Percentiles rank a stretch among this genome's conserved stretches.
These are phyloP conservation scores for Hypoxylon sp. DNA, from an alignment of 2,329 filamentous ascomycete species.

Conservation along the genomic window DNA sequence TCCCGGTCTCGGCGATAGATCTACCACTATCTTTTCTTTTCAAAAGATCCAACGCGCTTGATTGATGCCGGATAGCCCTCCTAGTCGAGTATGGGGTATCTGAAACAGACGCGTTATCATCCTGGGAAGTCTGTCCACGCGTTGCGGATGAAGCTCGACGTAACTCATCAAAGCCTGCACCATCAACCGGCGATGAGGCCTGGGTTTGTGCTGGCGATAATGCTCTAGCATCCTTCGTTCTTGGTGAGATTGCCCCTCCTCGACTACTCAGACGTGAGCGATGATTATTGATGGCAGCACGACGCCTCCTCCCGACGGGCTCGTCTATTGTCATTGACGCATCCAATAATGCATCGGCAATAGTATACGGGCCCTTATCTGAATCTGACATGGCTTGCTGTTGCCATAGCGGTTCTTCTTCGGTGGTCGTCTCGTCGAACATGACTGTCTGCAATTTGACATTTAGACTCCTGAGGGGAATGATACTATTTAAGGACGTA, in stretches of 20 bases:
- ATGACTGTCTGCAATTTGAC: constrained; percentile 91
- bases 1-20: constrained; percentile 71
- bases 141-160: constrained; percentile 57
- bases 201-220: constrained; percentile 49
- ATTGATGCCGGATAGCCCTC: constrained; percentile 68
- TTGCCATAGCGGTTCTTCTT: constrained; percentile 59
- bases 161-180: constrained; percentile 57
- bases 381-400: constrained; percentile 54
- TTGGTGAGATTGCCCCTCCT: constrained; percentile 57
- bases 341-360: constrained; percentile 91
- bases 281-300: constrained; percentile 67
- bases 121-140: constrained; percentile 49
- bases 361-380: constrained; percentile 75
- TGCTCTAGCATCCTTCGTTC: constrained; percentile 55
- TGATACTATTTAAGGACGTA: constrained; percentile 75
- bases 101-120: constrained; percentile 57
- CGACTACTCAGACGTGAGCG: constrained; percentile 61
- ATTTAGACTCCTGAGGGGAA: constrained; percentile 81
- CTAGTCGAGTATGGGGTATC: constrained; percentile 62
- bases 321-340: constrained; percentile 91
- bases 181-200: constrained; percentile 50
- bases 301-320: constrained; percentile 68
- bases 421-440: constrained; percentile 82
- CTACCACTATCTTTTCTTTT: constrained; percentile 73
- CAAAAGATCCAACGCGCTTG: constrained; percentile 72